A percentile compares a stretch with the other conserved stretches of the same genome.
phyloP scores from a whole-genome alignment of 2,329 filamentous ascomycete genomes.

The Calonectria montana region DNA sequence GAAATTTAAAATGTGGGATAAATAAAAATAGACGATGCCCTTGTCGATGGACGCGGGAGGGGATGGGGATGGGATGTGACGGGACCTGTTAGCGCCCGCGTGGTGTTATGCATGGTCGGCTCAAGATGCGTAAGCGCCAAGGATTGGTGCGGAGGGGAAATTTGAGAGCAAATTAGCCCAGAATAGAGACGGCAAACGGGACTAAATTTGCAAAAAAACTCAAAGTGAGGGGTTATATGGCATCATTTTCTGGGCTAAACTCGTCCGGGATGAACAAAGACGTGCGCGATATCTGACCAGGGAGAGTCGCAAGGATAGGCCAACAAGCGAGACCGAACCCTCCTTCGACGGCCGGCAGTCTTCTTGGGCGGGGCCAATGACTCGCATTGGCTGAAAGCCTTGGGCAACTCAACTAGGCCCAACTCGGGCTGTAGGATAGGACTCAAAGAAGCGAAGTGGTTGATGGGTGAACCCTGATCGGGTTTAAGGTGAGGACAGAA shows the following conservation, averaged over 20 bases:
- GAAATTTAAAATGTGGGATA: conserved; percentile 38
- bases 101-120: conserved; percentile 29
- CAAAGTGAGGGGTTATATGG: conserved; percentile 11
- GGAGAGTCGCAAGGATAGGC: conserved; percentile 10
- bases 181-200: conserved; percentile 31
- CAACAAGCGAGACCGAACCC: conserved; percentile 9
- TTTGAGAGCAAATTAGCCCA: conserved; percentile 43
- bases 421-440: conserved; percentile 13
- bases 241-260: conserved; percentile 14
- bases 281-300: conserved; percentile 4
- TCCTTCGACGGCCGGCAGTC: conserved; percentile 31
- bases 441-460: background rate
- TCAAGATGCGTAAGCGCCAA: conserved; percentile 41
- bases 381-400: conserved; percentile 42
- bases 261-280: background rate
- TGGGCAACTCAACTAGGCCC: conserved; percentile 29
- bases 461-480: conserved; percentile 15
- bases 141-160: conserved; percentile 7
- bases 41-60: background rate
- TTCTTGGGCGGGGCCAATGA: conserved; percentile 37
- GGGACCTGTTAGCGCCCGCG: conserved; percentile 39
- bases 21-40: conserved; percentile 26
- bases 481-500: conserved; percentile 2
- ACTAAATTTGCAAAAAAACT: conserved; percentile 16
- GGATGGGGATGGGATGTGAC: conserved; percentile 29